Base-by-base conservation (phyloP, 306 rosid genomes). In the Malus fusca region DNA sequence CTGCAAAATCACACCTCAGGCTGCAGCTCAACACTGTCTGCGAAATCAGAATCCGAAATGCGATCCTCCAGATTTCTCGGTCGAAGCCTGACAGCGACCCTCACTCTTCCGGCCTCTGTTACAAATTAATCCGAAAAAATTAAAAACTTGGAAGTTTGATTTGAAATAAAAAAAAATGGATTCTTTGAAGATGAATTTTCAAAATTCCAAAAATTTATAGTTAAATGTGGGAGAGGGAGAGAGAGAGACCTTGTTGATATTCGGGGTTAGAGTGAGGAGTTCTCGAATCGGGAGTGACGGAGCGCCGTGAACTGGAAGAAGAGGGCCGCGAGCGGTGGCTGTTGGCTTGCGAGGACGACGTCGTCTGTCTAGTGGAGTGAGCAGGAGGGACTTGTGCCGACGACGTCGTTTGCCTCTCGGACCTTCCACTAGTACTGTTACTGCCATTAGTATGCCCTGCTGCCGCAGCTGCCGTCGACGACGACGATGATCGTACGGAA, bases 1-100 rank as follows among this genome's bases (percentile, higher is more conserved):
- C 44, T 6, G 5, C 23, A 3, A 64, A 42, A 44, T 79, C 78
- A 89, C 94, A 89, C 94, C 94, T 89, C 94, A 4, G 91, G 91
- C 76, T 85, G 91, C 78, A 89, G 69, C 78, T 89, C 91, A 73
- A 89, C 80, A 76, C 79, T 84, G 43, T 89, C 88, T 17, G 81
- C 84, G 70, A 80, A 89, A 75, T 89, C 90, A 59, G 87, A 85
- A 81, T 89, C 90, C 8, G 79, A 77, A 74, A 80, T 74, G 28
- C 72, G 81, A 59, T 89, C 91, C 78, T 89, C 90, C 1, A 82
- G 67, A 75, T 78, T 89, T 76, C 79, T 80, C 25, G 94, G 94
- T 30, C 94, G 84, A 71, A 89, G 78, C 66, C 94, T 83, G 68
- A 87, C 77, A 33, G 94, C 81, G 75, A 89, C 94, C 71, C 94